Evolutionary conservation across 2,329 filamentous ascomycete genomes (phyloP).

Genomic region (Penicillium brevicompactum): DNA sequence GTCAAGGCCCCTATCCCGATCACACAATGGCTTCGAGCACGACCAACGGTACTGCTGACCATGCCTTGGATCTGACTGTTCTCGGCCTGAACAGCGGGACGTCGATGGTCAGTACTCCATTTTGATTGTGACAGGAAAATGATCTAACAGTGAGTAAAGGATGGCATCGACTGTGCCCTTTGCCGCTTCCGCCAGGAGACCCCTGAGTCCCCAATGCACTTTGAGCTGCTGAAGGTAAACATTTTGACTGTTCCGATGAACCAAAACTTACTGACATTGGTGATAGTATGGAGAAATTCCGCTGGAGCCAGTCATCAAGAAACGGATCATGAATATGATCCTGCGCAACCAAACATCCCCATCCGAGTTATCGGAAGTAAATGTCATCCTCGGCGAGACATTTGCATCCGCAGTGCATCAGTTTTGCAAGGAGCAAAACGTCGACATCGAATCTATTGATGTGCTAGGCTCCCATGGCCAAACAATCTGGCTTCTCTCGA

Average conservation of each 20-base stretch:
- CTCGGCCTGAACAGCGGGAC: constrained; percentile 60
- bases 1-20: neutral
- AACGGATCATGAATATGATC: constrained; percentile 60
- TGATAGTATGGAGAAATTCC: constrained; percentile 58
- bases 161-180: constrained; percentile 61
- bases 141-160: constrained; percentile 24
- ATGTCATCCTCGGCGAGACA: constrained; percentile 59
- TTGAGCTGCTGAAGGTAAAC: constrained; percentile 51
- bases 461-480: constrained; percentile 61
- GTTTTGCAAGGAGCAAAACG: constrained; percentile 51
- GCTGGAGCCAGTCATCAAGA: constrained; percentile 56
- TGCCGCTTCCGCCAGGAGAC: constrained; percentile 59
- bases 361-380: constrained; percentile 58
- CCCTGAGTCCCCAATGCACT: constrained; percentile 56
- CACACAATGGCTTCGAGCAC: constrained; percentile 15
- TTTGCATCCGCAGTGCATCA: constrained; percentile 56
- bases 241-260: neutral
- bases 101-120: constrained; percentile 44
- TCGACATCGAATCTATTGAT: constrained; percentile 53
- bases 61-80: constrained; percentile 53
- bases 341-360: constrained; percentile 56
- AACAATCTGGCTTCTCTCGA: constrained; percentile 59
- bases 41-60: constrained; percentile 18
- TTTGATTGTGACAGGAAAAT: neutral
- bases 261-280: no score